phyloP scores from a whole-genome alignment of 768 basidiomycete genomes.

The Suillus hirtellus region DNA sequence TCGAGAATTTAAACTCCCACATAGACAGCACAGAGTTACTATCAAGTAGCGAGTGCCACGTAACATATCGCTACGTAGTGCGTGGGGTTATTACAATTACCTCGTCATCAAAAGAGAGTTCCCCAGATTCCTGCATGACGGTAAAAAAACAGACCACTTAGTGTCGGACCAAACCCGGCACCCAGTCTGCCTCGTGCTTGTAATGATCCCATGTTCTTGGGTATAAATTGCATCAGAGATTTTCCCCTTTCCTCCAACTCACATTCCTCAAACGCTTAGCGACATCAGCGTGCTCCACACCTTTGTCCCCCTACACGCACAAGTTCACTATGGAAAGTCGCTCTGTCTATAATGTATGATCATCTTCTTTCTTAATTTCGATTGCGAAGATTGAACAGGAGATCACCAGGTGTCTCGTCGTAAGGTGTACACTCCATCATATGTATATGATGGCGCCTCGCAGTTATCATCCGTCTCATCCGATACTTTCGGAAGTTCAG shows the following conservation, averaged over 20 bases:
- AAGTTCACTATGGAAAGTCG: conserved; percentile 7
- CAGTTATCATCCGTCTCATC: conserved; percentile 26
- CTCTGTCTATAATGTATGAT: conserved; percentile 15
- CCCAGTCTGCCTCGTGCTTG: background rate
- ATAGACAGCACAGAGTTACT: background rate
- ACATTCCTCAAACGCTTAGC: background rate
- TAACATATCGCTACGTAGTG: background rate
- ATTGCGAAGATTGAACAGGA: background rate
- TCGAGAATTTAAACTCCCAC: background rate
- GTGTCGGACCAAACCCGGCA: background rate
- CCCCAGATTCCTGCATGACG: background rate
- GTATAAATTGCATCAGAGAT: background rate
- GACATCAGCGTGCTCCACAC: conserved; percentile 1
- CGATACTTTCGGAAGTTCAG: conserved; percentile 19
- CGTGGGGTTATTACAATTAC: background rate
- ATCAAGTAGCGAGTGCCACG: background rate
- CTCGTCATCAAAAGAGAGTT: background rate
- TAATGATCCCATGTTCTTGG: background rate
- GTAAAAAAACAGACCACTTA: background rate
- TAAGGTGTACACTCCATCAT: conserved; percentile 15
- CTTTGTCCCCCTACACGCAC: background rate
- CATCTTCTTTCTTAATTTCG: background rate
- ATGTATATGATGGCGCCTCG: conserved; percentile 27
- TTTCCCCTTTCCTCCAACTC: background rate
- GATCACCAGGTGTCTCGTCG: conserved; percentile 12